Percentiles rank a stretch among this genome's conserved stretches.
phyloP scores from a whole-genome alignment of 2,329 filamentous ascomycete species.

The Trichoderma koningii region DNA sequence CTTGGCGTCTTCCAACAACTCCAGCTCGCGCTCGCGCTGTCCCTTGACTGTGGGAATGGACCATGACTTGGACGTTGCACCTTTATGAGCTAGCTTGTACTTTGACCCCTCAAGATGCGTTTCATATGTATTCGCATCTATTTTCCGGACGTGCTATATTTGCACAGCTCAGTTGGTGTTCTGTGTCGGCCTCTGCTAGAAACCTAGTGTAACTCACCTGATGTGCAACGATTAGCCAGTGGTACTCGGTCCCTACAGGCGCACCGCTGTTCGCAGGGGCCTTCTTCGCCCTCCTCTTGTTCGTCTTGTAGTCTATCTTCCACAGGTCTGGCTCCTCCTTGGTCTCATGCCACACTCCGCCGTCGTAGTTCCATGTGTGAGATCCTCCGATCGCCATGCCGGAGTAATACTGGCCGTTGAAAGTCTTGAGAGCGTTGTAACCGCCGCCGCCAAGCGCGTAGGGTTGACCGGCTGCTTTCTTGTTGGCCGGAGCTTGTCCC shows the following conservation, averaged over 20 bases:
- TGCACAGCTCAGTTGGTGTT: background rate
- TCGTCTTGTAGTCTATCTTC: slow-evolving; percentile 1
- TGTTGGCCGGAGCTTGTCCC: background rate
- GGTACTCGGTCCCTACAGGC: background rate
- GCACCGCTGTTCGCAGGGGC: background rate
- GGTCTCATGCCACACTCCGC: background rate
- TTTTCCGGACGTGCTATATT: background rate
- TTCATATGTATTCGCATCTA: background rate
- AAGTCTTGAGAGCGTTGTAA: background rate
- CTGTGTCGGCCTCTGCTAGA: too few species aligned
- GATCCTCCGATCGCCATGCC: background rate
- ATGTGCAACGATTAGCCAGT: slow-evolving; percentile 2
- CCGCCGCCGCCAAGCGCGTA: background rate
- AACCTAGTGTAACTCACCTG: background rate
- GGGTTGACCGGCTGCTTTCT: background rate
- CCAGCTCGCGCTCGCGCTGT: background rate
- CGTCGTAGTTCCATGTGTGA: slow-evolving; percentile 3
- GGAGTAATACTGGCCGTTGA: background rate
- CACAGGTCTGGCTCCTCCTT: background rate
- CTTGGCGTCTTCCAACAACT: background rate
- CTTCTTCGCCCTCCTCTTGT: background rate
- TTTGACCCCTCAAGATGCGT: background rate
- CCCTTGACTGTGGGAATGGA: background rate
- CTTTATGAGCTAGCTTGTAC: background rate
- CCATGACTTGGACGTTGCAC: background rate